Evolutionary conservation across 257 asterid genomes (phyloP), one percentile per base, ranked within the genome.

Genomic region (Apocynum venetum): DNA sequence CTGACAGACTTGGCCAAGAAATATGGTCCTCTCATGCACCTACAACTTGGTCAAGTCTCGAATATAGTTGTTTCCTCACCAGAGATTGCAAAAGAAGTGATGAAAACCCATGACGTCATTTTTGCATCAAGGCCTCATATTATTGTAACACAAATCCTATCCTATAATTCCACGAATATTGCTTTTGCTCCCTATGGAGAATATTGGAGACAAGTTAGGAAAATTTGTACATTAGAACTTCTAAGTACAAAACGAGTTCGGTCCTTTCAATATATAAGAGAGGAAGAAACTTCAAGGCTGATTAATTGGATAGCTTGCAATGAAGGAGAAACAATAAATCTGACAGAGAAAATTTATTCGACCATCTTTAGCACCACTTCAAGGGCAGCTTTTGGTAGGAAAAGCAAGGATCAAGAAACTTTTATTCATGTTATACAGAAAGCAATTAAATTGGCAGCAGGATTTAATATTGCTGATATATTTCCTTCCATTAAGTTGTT

Each of bases 201-300:
- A 1, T 89, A 85, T 72, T 86, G 90, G 90, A 77, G 84, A 65
- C 87, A 85, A 15, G 77, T 85, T 4, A 20, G 89, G 25, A 85
- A 80, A 69, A 82, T 87, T 5, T 84, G 89, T 82, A 81, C 79
- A 0, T 15, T 77, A 10, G 90, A 87, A 75, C 88, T 87, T 46
- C 46, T 87, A 10, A 84, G 82, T 74, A 3, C 12, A 35, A 83
- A 72, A 6, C 87, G 88, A 2, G 89, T 88, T 8, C 83, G 63
- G 1, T 82, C 86, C 0, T 82, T 82, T 53, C 56, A 74, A 19
- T 70, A 76, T 1, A 35, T 81, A 0, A 48, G 89, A 43, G 84
- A 82, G 57, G 49, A 69, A 59, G 85, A 73, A 53, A 66, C 35
- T 1, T 31, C 41, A 0, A 78, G 75, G 35, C 74, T 86, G 25